Evolutionary conservation across 2,329 filamentous ascomycete genomes (phyloP), one percentile per base, ranked within the genome.

Genomic region (Rosellinia necatrix): DNA sequence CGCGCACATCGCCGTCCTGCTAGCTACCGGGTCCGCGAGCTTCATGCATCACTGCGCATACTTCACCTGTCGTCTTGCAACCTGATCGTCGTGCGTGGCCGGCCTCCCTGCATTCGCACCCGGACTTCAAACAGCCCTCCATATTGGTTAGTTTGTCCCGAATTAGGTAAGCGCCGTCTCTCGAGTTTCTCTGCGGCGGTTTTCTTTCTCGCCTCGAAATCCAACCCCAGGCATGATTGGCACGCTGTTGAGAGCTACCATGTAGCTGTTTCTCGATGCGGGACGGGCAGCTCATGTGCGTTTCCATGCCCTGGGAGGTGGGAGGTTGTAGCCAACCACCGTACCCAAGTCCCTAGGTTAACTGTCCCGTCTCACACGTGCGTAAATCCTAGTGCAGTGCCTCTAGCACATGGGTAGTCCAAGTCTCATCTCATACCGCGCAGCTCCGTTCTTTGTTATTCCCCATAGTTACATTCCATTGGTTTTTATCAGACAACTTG

Each of bases 111-210:
- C 59, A 56, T 58, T 43, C 54, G 53, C 57, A 50, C 46, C 49
- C 37, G 40, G 15, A 25, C 43, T 34, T 24, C 38, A 29, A 60
- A 40, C 43, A n/a, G 13, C 17, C 29, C n/a, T 35, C n/a, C 12
- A 2, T 22, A 56, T 43, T 53, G 56, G 50, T 49, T 37, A 41
- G 29, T 13, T 9, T 24, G 34, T 55, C 44, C 48, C 41, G 37
- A 53, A 40, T 46, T 51, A 49, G 60, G 60, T 53, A 62, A 62
- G 60, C 58, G 46, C 56, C 59, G 49, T 57, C 38, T 41, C 30
- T n/a, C 30, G 22, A 30, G 37, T 44, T 52, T 56, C 34, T 25
- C 50, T 17, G 47, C 42, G 22, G 46, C 35, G 32, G 53, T 43
- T 47, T 27, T 32, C 40, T 49, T 30, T 40, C 27, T 46, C 27